phyloP scores from a whole-genome alignment of 768 basidiomycete species.

The Xanthoconium stramineum region DNA sequence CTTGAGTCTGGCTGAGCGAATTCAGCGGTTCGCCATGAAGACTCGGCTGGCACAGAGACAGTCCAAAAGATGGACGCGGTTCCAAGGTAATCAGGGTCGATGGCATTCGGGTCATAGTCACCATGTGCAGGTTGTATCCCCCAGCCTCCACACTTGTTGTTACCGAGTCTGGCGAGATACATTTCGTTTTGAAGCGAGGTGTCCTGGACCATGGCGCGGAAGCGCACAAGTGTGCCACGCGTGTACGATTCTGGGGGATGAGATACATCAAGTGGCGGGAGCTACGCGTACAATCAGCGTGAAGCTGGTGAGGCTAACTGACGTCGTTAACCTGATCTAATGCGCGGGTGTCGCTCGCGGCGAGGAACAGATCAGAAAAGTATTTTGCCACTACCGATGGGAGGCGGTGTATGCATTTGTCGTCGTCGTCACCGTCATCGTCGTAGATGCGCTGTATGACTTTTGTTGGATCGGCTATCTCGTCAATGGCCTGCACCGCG shows the following conservation, averaged over 20 bases:
- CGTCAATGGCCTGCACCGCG: slow-evolving; percentile 46
- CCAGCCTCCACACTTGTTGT: slow-evolving; percentile 68
- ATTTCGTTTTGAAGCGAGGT: slow-evolving; percentile 71
- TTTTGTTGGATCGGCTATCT: slow-evolving; percentile 46
- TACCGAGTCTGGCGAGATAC: slow-evolving; percentile 51
- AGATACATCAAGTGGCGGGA: slow-evolving; percentile 50
- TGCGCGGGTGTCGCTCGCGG: slow-evolving; percentile 29
- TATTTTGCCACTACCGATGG: slow-evolving; percentile 43
- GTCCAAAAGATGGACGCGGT: slow-evolving; percentile 71
- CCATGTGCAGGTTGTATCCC: slow-evolving; percentile 44
- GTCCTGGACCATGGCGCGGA: slow-evolving; percentile 80
- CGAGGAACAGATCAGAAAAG: slow-evolving; percentile 44
- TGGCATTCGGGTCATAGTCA: slow-evolving; percentile 4
- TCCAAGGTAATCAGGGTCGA: slow-evolving; percentile 51
- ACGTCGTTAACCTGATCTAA: slow-evolving; percentile 19
- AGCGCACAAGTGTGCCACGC: slow-evolving; percentile 61
- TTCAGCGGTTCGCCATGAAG: slow-evolving; percentile 48
- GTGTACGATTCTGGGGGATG: slow-evolving; percentile 48
- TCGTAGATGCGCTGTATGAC: slow-evolving; percentile 50
- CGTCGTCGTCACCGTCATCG: slow-evolving; percentile 15
- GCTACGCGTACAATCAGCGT: slow-evolving; percentile 36
- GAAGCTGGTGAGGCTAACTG: neutral
- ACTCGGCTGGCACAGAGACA: slow-evolving; percentile 68
- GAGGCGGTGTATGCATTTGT: slow-evolving; percentile 24
- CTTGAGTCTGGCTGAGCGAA: slow-evolving; percentile 20